These are phyloP conservation scores for Trichosanthes truncata DNA, from an alignment of 306 rosid species.

Conservation along the genomic window DNA sequence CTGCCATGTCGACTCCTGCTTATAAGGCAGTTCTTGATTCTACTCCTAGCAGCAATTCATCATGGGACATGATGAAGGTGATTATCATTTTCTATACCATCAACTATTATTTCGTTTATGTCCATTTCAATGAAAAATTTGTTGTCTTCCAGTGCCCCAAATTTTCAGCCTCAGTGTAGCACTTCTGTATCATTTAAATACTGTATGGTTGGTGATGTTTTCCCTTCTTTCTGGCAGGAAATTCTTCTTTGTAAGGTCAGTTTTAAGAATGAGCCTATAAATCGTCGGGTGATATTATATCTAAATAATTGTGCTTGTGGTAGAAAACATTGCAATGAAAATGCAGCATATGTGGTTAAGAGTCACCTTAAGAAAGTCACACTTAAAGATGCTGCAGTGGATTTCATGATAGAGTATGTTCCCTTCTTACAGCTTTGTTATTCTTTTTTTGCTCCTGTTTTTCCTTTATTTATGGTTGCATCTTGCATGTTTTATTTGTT, in stretches of 20 bases:
- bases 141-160: not conserved
- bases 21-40: conserved; percentile 95
- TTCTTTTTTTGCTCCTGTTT: not conserved
- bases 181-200: not conserved
- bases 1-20: conserved; percentile 96
- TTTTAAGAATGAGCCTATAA: conserved; percentile 65
- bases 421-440: conserved; percentile 4
- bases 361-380: conserved; percentile 68
- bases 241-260: conserved; percentile 69
- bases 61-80: conserved; percentile 99
- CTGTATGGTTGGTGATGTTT: not conserved
- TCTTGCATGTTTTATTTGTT: not conserved
- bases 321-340: conserved; percentile 57
- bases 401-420: conserved; percentile 77
- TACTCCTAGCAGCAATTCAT: conserved; percentile 78
- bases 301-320: conserved; percentile 76
- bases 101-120: not conserved
- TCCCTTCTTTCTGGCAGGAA: conserved; percentile 42
- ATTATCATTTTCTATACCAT: not conserved
- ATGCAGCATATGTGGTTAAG: conserved; percentile 73
- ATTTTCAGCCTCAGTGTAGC: not conserved
- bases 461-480: not conserved
- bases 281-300: conserved; percentile 68
- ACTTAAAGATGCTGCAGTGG: conserved; percentile 71
- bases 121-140: not conserved